Base-by-base conservation (phyloP, 2,329 filamentous ascomycete species). In the Colletotrichum tropicicola region DNA sequence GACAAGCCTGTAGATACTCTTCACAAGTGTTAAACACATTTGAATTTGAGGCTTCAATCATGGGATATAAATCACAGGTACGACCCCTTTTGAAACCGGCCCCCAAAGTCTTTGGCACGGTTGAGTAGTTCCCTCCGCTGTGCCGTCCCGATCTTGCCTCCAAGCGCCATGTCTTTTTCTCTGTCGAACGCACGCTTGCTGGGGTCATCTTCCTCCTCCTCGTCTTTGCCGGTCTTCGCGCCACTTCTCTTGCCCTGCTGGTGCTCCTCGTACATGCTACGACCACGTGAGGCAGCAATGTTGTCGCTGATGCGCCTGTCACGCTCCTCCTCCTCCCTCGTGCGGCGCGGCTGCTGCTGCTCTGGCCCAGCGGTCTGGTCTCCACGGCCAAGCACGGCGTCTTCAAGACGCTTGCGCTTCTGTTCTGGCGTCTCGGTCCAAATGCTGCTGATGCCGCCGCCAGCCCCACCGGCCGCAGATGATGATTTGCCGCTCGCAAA, bases 381-480 rank as follows among this genome's bases (percentile, higher is more conserved):
- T 71, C 82, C 79, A 3, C 94, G 87, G 0, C 94, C 94, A 70
- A 98, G 86, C 10, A 97, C 91, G 56, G 96, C 89, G 74, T 97
- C 89, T 70, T 91, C 90, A 21, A 98, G 79, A 39, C 93, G 86
- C 76, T 91, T 90, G 62, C 92, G 88, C 77, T 97, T 97, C 78
- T 98, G 87, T 74, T 95, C 92, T 0, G 93, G 92, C 8, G 93
- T 97, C 77, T 98, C 95, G 1, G 93, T 94, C 95, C 95, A 98
- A 44, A 95, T 88, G 21, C 88, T 89, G 73, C 87, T 86, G 47
- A 93, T 84, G 27, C 59, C 63, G 9, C 52, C 59, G 15, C 59
- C 52, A 27, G 71, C 69, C 8, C 72, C 75, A 5, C 75, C 77
- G 9, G 72, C 67, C 9, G 69, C 70, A 3, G 67, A 66, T 0